Evolutionary conservation across 2,329 filamentous ascomycete species (phyloP), one percentile per base, ranked within the genome.

Genomic region (Talaromyces sp.): DNA sequence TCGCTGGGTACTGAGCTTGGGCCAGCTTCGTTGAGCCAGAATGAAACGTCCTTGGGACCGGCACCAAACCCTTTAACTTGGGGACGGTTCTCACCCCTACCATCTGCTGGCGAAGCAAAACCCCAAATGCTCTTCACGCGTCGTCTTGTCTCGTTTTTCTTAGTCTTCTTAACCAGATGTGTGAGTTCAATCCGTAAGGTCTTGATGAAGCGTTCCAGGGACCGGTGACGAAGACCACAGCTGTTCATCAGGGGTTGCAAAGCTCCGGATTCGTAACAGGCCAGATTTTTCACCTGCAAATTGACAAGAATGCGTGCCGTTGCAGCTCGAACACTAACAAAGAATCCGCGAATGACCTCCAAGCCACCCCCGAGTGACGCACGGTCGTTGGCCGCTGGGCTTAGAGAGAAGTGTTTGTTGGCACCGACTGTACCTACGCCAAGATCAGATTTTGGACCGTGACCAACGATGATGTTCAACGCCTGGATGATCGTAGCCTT

Each of bases 1-100:
- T 83, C 33, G 88, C 84, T 62, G 89, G 87, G 4, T 88, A 75
- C 61, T 89, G 89, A 10, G 87, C 71, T 1, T 88, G 68, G 5
- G 79, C 42, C 62, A 12, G 68, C 57, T 5, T 63, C 70, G 4
- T 77, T 73, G 1, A 83, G 64, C 74, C 79, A 87, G 67, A 89
- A 88, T 36, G 80, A 68, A 2, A 89, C 85, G 0, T 82, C 73
- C 10, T 77, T 76, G 0, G 86, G 78, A 0, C 81, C 80, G 53
- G 82, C 82, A 7, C 78, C 83, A 53, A 72, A 68, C 1, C 51
- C 30, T 1, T 61, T 2, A 0, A 79, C 71, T 27, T 66, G 70
- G 0, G 80, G 80, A 1, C 72, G 76, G 54, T 79, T 70, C 1
- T 63, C 47, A 8, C 62, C 65, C 1, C 61, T 60, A 8, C 78